Base-by-base conservation (phyloP, 2,329 filamentous ascomycete species). In the Cercospora citrullina region DNA sequence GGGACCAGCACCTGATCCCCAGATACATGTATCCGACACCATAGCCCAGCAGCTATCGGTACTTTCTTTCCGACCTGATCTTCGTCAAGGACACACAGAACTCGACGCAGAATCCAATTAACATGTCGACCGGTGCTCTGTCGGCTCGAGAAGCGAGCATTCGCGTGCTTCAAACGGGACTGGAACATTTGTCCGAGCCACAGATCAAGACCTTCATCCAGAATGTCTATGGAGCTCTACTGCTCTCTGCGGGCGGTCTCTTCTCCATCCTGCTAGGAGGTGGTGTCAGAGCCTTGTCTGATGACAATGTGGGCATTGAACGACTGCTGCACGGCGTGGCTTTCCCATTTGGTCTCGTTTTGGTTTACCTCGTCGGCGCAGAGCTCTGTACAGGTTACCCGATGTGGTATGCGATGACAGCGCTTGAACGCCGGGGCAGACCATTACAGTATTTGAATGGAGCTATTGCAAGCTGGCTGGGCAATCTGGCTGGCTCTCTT, bases 311-410 rank as follows among this genome's bases (percentile, higher is more conserved):
- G 8, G 73, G 73, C 7, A 64, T 76, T 9, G 51, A 69, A 45
- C 68, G 69, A 7, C 53, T 76, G 10, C 59, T 76, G 10, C 75
- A 76, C 48, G 74, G 75, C 18, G 36, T 69, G 8, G 65, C 72
- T 2, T 76, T 76, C 36, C 72, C 75, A 0, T 60, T 75, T 18
- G 75, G 75, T 8, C 70, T 77, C 7, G 71, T 76, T 4, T 39
- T 76, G 16, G 71, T 75, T 1, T 77, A 76, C 57, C 69, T 74
- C 9, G 67, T 75, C 2, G 75, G 75, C 53, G 75, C 73, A 3
- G 75, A 76, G 39, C 68, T 76, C 31, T 77, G 72, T 51, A 77
- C 75, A 9, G 75, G 75, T 2, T 76, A 75, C 64, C 75, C 75
- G 0, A 77, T 77, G 75, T 76, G 75, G 75, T 70, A 73, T 26